These are phyloP conservation scores for Microglena sp. DNA, from an alignment of 139 green algal genomes.

Conservation along the genomic window DNA sequence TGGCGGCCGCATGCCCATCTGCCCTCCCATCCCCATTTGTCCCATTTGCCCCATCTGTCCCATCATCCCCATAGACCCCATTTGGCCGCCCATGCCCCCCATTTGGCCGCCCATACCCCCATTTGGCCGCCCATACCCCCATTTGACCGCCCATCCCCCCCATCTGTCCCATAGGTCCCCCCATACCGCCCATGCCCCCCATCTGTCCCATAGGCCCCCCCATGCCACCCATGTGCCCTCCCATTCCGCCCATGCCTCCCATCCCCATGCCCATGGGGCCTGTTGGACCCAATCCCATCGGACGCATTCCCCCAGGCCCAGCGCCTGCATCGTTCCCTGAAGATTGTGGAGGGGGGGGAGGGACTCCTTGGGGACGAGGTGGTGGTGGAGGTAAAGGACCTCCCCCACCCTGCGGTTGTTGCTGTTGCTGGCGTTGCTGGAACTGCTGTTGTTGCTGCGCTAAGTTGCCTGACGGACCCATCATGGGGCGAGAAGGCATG, in stretches of 20 bases:
- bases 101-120: constrained; percentile 13
- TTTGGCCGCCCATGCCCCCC: constrained; percentile 12
- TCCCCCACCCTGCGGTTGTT: no score
- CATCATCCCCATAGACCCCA: constrained; percentile 8
- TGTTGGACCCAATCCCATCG: background rate
- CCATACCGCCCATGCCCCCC: background rate
- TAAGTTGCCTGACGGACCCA: no score
- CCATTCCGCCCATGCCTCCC: no score
- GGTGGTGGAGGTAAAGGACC: background rate
- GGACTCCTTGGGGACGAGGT: background rate
- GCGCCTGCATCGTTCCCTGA: background rate
- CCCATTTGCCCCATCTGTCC: constrained; percentile 10
- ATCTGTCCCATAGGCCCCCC: background rate
- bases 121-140: background rate
- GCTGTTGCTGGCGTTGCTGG: no score
- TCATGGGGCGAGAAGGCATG: no score
- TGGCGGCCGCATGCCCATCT: constrained; percentile 8
- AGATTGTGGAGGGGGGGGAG: background rate
- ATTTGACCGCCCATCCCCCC: background rate
- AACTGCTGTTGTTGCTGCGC: no score
- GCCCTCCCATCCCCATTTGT: constrained; percentile 21
- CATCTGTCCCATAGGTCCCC: background rate
- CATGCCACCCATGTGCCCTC: background rate
- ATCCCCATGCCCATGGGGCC: background rate
- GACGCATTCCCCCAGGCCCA: background rate